A percentile compares a stretch with the other conserved stretches of the same genome.
Evolutionary conservation across 2,329 filamentous ascomycete species (phyloP).

Genomic region (Cercospora sp.): DNA sequence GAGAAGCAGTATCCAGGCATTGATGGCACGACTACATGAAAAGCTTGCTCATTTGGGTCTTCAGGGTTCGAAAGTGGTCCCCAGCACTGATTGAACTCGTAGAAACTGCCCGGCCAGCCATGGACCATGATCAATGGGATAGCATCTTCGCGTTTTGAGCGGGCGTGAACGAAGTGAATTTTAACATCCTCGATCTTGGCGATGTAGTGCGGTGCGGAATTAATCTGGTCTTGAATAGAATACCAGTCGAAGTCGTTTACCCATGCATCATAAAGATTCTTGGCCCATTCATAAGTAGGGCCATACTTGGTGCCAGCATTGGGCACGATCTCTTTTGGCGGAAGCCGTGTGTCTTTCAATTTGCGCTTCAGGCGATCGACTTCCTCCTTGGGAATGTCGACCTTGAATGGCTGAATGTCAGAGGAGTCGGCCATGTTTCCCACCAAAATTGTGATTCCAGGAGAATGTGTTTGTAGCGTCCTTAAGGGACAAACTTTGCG

Average conservation of each 20-base stretch:
- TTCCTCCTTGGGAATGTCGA: constrained; percentile 39
- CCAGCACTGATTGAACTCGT: constrained; percentile 47
- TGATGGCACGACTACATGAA: constrained; percentile 60
- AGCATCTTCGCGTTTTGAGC: constrained; percentile 36
- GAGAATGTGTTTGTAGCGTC: neutral
- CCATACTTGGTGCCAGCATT: constrained; percentile 42
- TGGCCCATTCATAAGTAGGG: constrained; percentile 38
- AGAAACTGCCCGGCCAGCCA: constrained; percentile 50
- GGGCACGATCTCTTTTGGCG: constrained; percentile 40
- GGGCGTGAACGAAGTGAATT: constrained; percentile 44
- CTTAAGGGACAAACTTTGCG: neutral
- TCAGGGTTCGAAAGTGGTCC: constrained; percentile 35
- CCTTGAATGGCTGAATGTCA: constrained; percentile 38
- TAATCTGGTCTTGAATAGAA: constrained; percentile 38
- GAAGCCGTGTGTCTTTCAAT: constrained; percentile 40
- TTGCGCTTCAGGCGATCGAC: constrained; percentile 43
- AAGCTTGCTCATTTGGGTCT: constrained; percentile 43
- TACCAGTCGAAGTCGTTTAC: constrained; percentile 40
- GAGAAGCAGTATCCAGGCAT: constrained; percentile 58
- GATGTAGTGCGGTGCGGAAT: constrained; percentile 38
- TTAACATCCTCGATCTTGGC: constrained; percentile 40
- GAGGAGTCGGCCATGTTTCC: constrained; percentile 6
- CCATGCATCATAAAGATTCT: constrained; percentile 41
- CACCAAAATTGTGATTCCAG: neutral
- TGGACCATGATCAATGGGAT: constrained; percentile 47